Percentiles rank a stretch among this genome's conserved stretches.
Conservation (phyloP, 495 filamentous ascomycete genomes). For the Talaromyces stipitatus region DNA sequence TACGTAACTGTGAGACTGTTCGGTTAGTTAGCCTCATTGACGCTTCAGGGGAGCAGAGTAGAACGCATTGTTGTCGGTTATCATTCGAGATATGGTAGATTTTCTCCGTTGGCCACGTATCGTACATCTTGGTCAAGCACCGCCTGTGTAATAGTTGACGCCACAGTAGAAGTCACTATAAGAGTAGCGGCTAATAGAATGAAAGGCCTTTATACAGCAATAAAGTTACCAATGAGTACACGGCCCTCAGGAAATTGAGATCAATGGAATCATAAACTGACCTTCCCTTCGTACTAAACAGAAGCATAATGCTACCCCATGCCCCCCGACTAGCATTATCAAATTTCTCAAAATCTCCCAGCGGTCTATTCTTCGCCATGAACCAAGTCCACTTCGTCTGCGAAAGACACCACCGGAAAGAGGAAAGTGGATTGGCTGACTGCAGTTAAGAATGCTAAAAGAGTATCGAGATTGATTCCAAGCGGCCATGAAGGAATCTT, state of each 20-base stretch:
- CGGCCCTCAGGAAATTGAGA: background rate
- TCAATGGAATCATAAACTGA: background rate
- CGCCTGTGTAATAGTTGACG: constrained; percentile 2
- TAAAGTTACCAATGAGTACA: background rate
- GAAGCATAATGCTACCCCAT: constrained; percentile 5
- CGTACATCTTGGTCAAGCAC: background rate
- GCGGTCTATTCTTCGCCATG: background rate
- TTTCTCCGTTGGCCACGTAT: background rate
- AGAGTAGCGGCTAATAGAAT: background rate
- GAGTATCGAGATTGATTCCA: constrained; percentile 38
- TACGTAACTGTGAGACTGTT: background rate
- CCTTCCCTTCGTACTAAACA: constrained; percentile 4
- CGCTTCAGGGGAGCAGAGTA: background rate
- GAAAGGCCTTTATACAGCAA: background rate
- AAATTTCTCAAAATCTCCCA: background rate
- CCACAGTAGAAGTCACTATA: background rate
- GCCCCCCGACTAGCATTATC: constrained; percentile 4
- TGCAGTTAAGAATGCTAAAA: constrained; percentile 36
- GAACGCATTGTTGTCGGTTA: background rate
- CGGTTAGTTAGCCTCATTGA: background rate
- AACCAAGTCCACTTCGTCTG: constrained; percentile 5
- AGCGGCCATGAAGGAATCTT: constrained; percentile 35
- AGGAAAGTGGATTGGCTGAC: constrained; percentile 26
- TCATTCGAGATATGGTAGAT: background rate
- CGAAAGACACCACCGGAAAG: background rate